A percentile compares a stretch with the other conserved stretches of the same genome.
These are phyloP conservation scores for Stagonosporopsis chrysanthemi DNA, from an alignment of 2,329 filamentous ascomycete genomes.

Conservation along the genomic window DNA sequence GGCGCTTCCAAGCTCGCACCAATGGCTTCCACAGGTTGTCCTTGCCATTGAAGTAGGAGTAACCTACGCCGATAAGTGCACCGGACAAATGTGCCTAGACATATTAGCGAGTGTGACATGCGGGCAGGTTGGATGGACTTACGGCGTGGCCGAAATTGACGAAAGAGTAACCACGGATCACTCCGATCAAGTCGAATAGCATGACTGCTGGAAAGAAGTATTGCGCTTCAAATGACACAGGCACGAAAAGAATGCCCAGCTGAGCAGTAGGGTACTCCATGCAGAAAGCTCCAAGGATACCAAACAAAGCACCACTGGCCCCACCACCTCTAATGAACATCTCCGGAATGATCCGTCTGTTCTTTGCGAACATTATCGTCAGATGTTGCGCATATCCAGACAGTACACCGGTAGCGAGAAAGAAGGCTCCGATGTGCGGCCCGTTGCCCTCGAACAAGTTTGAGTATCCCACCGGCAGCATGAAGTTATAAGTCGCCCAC, in stretches of 20 bases:
- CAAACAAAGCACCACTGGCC: conserved; percentile 46
- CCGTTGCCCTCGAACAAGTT: conserved; percentile 41
- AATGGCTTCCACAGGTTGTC: conserved; percentile 45
- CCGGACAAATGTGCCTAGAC: conserved; percentile 46
- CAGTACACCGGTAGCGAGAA: conserved; percentile 39
- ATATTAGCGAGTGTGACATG: conserved; percentile 19
- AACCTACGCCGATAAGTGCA: conserved; percentile 39
- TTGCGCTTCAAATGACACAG: conserved; percentile 40
- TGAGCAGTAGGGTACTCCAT: conserved; percentile 41
- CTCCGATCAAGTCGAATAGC: conserved; percentile 44
- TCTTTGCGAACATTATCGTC: conserved; percentile 34
- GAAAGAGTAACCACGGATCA: conserved; percentile 38
- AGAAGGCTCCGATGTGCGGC: conserved; percentile 41
- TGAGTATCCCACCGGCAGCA: conserved; percentile 40
- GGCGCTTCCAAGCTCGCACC: conserved; percentile 38
- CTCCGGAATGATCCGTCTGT: conserved; percentile 27
- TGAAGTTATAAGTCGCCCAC: conserved; percentile 43
- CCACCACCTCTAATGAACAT: conserved; percentile 42
- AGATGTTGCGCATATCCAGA: conserved; percentile 43
- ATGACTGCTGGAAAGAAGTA: conserved; percentile 42
- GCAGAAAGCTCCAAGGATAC: conserved; percentile 40
- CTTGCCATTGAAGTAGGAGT: conserved; percentile 46
- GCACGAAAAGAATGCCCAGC: conserved; percentile 45
- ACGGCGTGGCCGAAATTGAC: conserved; percentile 47
- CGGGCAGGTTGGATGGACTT: conserved; percentile 20